phyloP scores from a whole-genome alignment of 495 filamentous ascomycete species.

The Staphylotrichum tortipilum region DNA sequence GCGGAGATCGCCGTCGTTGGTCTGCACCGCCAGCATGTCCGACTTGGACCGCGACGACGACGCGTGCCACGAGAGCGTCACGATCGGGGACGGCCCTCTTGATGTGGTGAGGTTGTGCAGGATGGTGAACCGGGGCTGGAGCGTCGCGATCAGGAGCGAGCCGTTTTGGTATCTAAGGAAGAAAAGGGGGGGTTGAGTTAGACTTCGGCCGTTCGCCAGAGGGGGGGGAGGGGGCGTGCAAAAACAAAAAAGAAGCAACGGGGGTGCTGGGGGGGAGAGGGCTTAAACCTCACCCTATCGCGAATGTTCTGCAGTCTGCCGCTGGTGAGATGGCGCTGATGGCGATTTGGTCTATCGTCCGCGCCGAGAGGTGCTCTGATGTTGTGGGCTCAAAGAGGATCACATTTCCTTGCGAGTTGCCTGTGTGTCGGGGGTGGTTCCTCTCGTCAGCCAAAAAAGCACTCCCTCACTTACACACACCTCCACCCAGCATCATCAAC shows the following conservation, averaged over 20 bases:
- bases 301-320: slow-evolving; percentile 91
- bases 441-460: slow-evolving; percentile 9
- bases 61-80: slow-evolving; percentile 90
- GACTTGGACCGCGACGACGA: slow-evolving; percentile 96
- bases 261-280: not conserved
- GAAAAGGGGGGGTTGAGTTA: too few relatives aligned
- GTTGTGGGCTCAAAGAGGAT: slow-evolving; percentile 91
- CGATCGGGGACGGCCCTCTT: slow-evolving; percentile 76
- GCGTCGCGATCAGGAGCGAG: slow-evolving; percentile 78
- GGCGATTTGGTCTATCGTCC: slow-evolving; percentile 85
- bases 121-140: slow-evolving; percentile 90
- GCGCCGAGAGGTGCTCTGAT: slow-evolving; percentile 84
- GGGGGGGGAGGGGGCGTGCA: not conserved
- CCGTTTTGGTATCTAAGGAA: slow-evolving; percentile 88
- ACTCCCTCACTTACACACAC: slow-evolving; percentile 4
- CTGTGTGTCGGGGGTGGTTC: too few relatives aligned
- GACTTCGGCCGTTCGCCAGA: too few relatives aligned
- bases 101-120: slow-evolving; percentile 82
- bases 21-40: slow-evolving; percentile 94
- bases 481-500: slow-evolving; percentile 2
- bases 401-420: slow-evolving; percentile 83
- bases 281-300: slow-evolving; percentile 66
- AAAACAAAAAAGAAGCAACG: not conserved
- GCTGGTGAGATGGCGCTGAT: slow-evolving; percentile 85
- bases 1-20: slow-evolving; percentile 80